These are phyloP conservation scores for Aspergillus tanneri DNA, from an alignment of 2,329 filamentous ascomycete genomes.

Conservation along the genomic window DNA sequence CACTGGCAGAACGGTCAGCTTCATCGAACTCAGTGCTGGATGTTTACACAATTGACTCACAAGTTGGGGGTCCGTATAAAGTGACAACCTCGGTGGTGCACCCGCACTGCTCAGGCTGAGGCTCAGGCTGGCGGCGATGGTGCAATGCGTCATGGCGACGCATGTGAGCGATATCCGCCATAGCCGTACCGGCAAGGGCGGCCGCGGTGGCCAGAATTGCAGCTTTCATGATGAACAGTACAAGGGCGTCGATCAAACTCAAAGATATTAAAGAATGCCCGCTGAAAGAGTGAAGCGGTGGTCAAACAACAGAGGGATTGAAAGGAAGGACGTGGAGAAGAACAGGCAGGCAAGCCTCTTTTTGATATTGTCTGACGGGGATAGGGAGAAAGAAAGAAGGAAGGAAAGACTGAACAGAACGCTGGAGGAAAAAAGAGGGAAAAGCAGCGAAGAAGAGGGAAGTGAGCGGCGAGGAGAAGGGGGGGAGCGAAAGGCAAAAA, in stretches of 20 bases:
- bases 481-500: neutral
- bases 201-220: slow-evolving; percentile 62
- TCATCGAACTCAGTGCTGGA: neutral
- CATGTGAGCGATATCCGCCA: slow-evolving; percentile 56
- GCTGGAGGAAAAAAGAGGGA: slow-evolving; percentile 8
- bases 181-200: slow-evolving; percentile 51
- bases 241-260: slow-evolving; percentile 4
- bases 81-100: slow-evolving; percentile 76
- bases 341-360: slow-evolving; percentile 21
- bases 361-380: slow-evolving; percentile 16
- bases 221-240: slow-evolving; percentile 67
- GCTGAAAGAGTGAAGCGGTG: slow-evolving; percentile 66
- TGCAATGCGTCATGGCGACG: slow-evolving; percentile 58
- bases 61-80: slow-evolving; percentile 64
- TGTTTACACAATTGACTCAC: slow-evolving; percentile 47
- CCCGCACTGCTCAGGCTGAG: slow-evolving; percentile 54
- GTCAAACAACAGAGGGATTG: slow-evolving; percentile 25
- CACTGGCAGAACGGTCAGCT: slow-evolving; percentile 33
- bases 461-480: slow-evolving; percentile 4
- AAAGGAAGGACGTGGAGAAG: slow-evolving; percentile 16
- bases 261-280: slow-evolving; percentile 63
- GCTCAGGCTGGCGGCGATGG: slow-evolving; percentile 50
- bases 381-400: slow-evolving; percentile 12
- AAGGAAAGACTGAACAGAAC: slow-evolving; percentile 8
- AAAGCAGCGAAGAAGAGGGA: slow-evolving; percentile 6